Conservation (phyloP, 192 early-diverging fungal genomes). For the Coemansia sp. region DNA sequence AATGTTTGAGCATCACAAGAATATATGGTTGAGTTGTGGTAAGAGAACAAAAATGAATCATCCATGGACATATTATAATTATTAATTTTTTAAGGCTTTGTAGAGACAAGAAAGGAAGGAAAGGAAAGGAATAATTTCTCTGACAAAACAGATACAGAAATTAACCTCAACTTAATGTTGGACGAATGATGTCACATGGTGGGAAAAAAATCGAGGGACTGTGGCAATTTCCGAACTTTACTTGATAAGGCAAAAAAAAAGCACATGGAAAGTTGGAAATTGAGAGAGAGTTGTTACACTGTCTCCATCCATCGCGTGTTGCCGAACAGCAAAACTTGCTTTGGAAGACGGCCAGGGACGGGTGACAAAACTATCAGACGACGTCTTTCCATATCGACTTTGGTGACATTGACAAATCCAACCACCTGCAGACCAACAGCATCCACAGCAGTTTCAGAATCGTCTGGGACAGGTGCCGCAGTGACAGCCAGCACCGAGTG, state of each 20-base stretch:
- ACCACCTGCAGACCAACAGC: slow-evolving; percentile 80
- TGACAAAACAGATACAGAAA: neutral
- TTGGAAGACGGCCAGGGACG: slow-evolving; percentile 82
- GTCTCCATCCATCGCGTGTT: slow-evolving; percentile 92
- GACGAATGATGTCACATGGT: neutral
- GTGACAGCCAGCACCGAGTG: slow-evolving; percentile 88
- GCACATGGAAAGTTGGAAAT: neutral
- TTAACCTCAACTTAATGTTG: neutral
- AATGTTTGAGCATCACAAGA: slow-evolving; percentile 31
- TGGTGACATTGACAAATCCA: slow-evolving; percentile 42
- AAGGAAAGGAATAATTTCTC: neutral
- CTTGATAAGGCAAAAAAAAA: too few relatives aligned
- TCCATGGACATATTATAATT: neutral
- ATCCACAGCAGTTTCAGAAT: slow-evolving; percentile 58
- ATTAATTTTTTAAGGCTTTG: too few relatives aligned
- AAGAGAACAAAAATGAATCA: slow-evolving; percentile 24
- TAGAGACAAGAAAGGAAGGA: neutral
- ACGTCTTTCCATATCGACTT: slow-evolving; percentile 77
- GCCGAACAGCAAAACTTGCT: slow-evolving; percentile 79
- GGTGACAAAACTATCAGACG: slow-evolving; percentile 86
- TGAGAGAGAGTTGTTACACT: neutral
- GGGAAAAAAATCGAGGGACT: neutral
- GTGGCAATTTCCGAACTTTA: too few relatives aligned
- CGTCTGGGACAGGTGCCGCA: slow-evolving; percentile 56
- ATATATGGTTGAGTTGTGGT: slow-evolving; percentile 35